phyloP scores from a whole-genome alignment of 2,329 filamentous ascomycete species.

The Pseudocercospora pini-densiflorae region DNA sequence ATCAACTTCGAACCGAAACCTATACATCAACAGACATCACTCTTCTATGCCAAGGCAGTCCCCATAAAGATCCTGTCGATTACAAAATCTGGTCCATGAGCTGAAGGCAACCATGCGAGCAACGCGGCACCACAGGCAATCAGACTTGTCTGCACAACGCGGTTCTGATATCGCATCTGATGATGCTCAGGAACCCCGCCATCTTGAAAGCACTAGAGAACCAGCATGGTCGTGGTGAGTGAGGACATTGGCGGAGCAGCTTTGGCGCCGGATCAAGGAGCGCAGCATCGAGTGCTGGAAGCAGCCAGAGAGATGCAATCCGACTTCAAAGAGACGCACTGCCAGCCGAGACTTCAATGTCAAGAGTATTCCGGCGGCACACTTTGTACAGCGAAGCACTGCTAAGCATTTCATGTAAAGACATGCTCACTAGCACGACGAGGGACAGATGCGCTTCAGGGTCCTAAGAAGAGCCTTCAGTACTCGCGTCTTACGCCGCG shows the following conservation, averaged over 20 bases:
- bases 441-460: too few species aligned
- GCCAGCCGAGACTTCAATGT: too few species aligned
- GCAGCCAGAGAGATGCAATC: too few species aligned
- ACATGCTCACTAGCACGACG: too few species aligned
- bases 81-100: conserved; percentile 4
- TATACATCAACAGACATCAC: conserved; percentile 39
- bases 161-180: not conserved
- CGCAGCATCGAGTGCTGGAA: not conserved
- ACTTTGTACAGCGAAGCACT: too few species aligned
- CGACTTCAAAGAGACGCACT: too few species aligned
- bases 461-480: too few species aligned
- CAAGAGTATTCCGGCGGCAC: too few species aligned
- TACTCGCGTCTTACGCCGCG: too few species aligned
- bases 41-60: conserved; percentile 43
- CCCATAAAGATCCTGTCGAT: conserved; percentile 40
- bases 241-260: not conserved
- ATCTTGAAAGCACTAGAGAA: not conserved
- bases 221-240: not conserved
- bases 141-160: not conserved
- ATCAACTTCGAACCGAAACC: conserved; percentile 37
- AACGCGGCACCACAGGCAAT: not conserved
- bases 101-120: not conserved
- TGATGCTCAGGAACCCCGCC: not conserved
- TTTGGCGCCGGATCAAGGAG: not conserved
- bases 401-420: too few species aligned